A percentile compares a stretch with the other conserved stretches of the same genome.
These are phyloP conservation scores for Xylaria sp. DNA, from an alignment of 2,329 filamentous ascomycete species.

Conservation along the genomic window DNA sequence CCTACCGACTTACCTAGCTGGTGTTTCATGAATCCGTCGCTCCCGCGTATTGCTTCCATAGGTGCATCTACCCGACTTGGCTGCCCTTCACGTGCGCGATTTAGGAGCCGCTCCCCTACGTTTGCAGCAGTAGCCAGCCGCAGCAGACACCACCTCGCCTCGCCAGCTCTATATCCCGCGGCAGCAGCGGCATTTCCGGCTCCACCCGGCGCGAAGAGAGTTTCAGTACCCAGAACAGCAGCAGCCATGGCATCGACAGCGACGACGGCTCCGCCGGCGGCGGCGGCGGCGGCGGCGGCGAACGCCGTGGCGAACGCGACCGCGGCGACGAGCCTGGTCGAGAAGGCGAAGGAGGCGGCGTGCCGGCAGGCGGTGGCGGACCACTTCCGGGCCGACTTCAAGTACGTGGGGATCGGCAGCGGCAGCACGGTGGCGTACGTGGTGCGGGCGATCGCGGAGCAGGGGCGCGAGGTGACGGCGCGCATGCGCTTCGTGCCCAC, in stretches of 20 bases:
- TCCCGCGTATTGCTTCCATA: slow-evolving; percentile 14
- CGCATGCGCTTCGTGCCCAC: slow-evolving; percentile 88
- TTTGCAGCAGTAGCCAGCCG: not conserved
- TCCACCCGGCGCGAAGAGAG: not conserved
- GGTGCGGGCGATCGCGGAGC: slow-evolving; percentile 74
- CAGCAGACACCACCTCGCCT: not conserved
- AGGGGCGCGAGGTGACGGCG: slow-evolving; percentile 55
- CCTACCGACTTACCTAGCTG: too few relatives aligned
- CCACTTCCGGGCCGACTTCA: slow-evolving; percentile 77
- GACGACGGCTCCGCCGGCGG: slow-evolving; percentile 67
- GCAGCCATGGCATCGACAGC: slow-evolving; percentile 17
- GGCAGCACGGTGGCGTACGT: slow-evolving; percentile 85
- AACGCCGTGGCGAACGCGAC: slow-evolving; percentile 61
- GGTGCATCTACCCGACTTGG: slow-evolving; percentile 14
- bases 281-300: slow-evolving; percentile 73
- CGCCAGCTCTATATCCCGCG: slow-evolving; percentile 5
- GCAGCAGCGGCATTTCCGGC: slow-evolving; percentile 6
- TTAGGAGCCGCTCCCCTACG: slow-evolving; percentile 14
- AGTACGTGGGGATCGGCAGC: slow-evolving; percentile 84
- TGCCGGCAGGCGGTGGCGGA: slow-evolving; percentile 68
- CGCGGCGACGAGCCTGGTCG: slow-evolving; percentile 49
- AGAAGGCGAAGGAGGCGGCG: slow-evolving; percentile 74
- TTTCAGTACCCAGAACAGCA: not conserved
- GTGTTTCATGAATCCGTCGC: slow-evolving; percentile 23
- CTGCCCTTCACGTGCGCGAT: slow-evolving; percentile 21